Evolutionary conservation across 2,329 filamentous ascomycete genomes (phyloP), one percentile per base, ranked within the genome.

Genomic region (Talaromyces sp.): DNA sequence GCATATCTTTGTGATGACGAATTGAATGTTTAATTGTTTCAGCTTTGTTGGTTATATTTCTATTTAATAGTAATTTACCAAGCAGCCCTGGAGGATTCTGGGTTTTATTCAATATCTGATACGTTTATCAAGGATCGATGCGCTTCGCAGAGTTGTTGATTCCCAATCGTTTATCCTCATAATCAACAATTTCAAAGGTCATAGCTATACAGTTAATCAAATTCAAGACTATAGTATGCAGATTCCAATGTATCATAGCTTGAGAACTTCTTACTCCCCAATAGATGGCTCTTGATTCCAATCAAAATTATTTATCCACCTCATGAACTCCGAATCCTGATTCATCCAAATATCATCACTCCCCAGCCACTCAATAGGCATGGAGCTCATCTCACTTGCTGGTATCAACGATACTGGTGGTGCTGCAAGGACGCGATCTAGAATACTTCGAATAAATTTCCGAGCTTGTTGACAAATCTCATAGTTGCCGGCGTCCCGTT

Each of bases 381-480:
- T 43, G 17, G 52, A 43, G 37, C 37, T 48, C 11, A 31, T 8
- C 13, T 59, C 17, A 9, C 19, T 41, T 13, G 22, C 15, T 19
- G 52, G 15, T 17, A 33, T n/a, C 33, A 50, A 17, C 8, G 45
- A 41, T 36, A 33, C 15, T 25, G 45, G 51, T 5, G 57, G 57
- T 21, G 52, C 54, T 2, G 62, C 56, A 5, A 63, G 54, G 33
- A 59, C 53, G 2, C 56, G 64, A 21, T 68, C 62, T 3, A 68
- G 57, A 37, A 68, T 63, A 48, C 60, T 60, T 15, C 65, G 60
- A 31, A 68, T 64, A 15, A 62, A 48, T 22, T 60, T 60, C 6
- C 62, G 63, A 7, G 63, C 65, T 25, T 65, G 63, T 55, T 68
- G 64, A 37, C 65, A 64, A 46, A 66, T 60, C 13, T 64, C 60